Base-by-base conservation (phyloP, 2,329 filamentous ascomycete species). In the Aureobasidium zeae region DNA sequence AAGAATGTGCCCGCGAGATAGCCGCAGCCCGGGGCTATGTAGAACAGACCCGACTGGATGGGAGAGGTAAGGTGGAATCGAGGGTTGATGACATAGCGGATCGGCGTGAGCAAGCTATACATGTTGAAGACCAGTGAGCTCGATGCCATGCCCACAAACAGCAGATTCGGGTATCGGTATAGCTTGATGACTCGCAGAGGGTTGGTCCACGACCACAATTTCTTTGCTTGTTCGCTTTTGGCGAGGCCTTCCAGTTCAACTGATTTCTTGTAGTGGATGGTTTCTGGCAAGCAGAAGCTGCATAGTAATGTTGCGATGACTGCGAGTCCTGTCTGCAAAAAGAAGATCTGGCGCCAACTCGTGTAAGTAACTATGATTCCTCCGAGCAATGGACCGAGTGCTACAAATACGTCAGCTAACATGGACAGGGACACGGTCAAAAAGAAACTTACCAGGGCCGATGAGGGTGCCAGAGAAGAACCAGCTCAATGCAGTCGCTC, bases 361-460 rank as follows among this genome's bases (percentile, higher is more conserved):
- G 71, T 69, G 60, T 77, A 86, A 0, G 82, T 87, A 12, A 87
- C 81, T 38, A 89, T 84, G 32, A 86, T 77, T 17, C 83, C 84
- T 44, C 83, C 77, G 8, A 87, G 67, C 53, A 86, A 83, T 0
- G 77, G 75, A 2, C 83, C 81, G 54, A 83, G 69, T 1, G 77
- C 79, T 42, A 26, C 2, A 20, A 7, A 26, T n/a, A 21, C 11
- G 38, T 42, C 8, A 33, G 38, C 32, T 13, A n/a, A 6, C 10
- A n/a, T n/a, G n/a, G n/a, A n/a, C n/a, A n/a, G n/a, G n/a, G n/a
- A 16, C 2, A 20, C 5, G 12, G 4, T 20, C 9, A 8, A 13
- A 13, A 7, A 6, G 12, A 33, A 22, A 33, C 38, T 42, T 33
- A 42, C 38, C 38, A 5, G 83, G 83, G 0, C 83, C 83, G 33